Base-by-base conservation (phyloP, 2,329 filamentous ascomycete species). In the Lanzia echinophila region DNA sequence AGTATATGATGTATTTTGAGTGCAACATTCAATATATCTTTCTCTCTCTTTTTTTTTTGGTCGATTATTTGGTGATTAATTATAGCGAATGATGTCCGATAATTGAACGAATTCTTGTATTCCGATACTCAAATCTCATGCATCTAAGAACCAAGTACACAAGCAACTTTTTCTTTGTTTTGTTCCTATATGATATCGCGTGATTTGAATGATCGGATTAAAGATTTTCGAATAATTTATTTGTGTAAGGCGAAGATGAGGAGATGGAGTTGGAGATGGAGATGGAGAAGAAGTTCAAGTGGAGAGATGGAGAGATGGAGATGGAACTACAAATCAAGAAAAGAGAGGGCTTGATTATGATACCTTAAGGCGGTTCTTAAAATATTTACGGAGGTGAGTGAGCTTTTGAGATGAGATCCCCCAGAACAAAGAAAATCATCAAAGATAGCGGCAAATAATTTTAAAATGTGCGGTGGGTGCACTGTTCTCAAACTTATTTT, bases 1-100 rank as follows among this genome's bases (percentile, higher is more conserved):
- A 87, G 24, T 83, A 84, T 8, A 28, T 4, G 24, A 8, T 36
- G 34, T 36, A 36, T 36, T 5, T n/a, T n/a, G 15, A 36, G 11
- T 12, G 11, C 11, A 36, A 36, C 12, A 12, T 36, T 36, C 15
- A 36, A 36, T 28, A 28, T 28, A 28, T 28, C 8, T 28, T 28
- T 28, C 8, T 28, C 24, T n/a, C n/a, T n/a, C 24, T 28, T 28
- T 28, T 28, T 28, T 4, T 4, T 28, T 28, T 28, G 24, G 8
- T 8, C n/a, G n/a, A 10, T 36, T 36, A 10, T 36, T 12, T 13
- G 11, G 12, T 36, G 34, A 36, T 7, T 24, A 11, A 44, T 31
- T 12, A 44, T 17, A 44, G 41, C 41, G 41, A 44, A 44, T 44
- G 41, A 24, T 28, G 19, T 15, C 11, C 22, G 41, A 44, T 44